Evolutionary conservation across 225 moss, liverwort and hornwort species (phyloP), one percentile per base, ranked within the genome.

Genomic region (Physcomitrellopsis africana): DNA sequence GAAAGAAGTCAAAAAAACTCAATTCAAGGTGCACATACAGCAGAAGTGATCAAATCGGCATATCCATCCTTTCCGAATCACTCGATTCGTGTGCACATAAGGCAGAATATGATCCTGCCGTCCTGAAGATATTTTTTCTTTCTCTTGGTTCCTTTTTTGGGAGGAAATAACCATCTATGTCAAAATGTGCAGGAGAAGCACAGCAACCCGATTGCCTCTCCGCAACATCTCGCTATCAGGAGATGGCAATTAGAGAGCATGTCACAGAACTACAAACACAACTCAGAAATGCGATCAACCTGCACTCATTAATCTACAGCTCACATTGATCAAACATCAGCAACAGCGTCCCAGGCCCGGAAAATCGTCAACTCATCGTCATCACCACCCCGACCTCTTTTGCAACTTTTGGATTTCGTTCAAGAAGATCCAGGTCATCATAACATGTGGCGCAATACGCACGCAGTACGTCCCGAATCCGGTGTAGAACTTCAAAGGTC

Each of bases 381-480:
- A 63, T 89, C 81, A 97, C 59, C 89, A 56, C 69, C 97, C 97
- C 19, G 42, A 24, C 5, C 54, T 68, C 76, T 89, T 95, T 82
- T 99, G 92, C 10, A 99, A 54, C 72, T 99, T 99, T 73, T 99
- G 97, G 60, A 99, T 90, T 89, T 99, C 78, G 76, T 82, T 95
- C 76, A 95, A 42, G 68, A 95, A 95, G 63, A 95, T 91, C 94
- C 94, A 95, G 42, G 94, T 99, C 97, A 99, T 99, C 96, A 96
- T 96, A n/a, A 96, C 96, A 85, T 96, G 96, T 32, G 96, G 94
- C 13, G 94, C 96, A 87, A 96, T 96, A 61, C 96, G 81, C 24
- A 96, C 87, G 77, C 96, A 96, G 57, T 96, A 96, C 1, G 94
- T 96, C 27, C 96, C 96, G 74, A 96, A 96, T 8, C 96, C 96